phyloP scores from a whole-genome alignment of 148 eudicot species.

The Bassia scoparia region DNA sequence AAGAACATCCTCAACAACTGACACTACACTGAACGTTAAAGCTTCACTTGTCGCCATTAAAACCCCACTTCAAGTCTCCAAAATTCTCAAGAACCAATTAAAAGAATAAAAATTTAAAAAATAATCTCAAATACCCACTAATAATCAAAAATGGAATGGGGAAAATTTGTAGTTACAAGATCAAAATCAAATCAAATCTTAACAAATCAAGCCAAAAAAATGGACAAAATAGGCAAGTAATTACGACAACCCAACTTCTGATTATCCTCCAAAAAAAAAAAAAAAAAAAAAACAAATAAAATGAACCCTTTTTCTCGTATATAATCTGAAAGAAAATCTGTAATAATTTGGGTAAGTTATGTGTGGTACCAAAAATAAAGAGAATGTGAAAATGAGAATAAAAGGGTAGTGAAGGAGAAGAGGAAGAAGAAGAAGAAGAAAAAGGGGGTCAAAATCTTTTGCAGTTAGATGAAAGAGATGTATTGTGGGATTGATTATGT shows the following conservation, averaged over 20 bases:
- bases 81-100: constrained; percentile 12
- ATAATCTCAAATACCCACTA: constrained; percentile 8
- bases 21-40: constrained; percentile 58
- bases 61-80: constrained; percentile 29
- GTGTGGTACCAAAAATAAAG: background rate
- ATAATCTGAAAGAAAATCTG: background rate
- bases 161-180: background rate
- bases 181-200: constrained; percentile 24
- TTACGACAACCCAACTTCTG: background rate
- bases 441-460: constrained; percentile 22
- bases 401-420: background rate
- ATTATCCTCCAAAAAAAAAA: constrained; percentile 1
- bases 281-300: constrained; percentile 2
- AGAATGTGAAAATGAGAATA: too few species aligned
- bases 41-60: constrained; percentile 49
- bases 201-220: constrained; percentile 17
- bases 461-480: constrained; percentile 27
- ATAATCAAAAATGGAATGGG: constrained; percentile 3
- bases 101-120: background rate
- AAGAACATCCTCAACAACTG: constrained; percentile 81
- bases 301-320: background rate
- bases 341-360: background rate
- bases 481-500: background rate
- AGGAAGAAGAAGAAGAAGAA: background rate
- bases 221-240: constrained; percentile 18